Evolutionary conservation across 192 early-diverging fungal species (phyloP), one percentile per base, ranked within the genome.

Genomic region (Dissophora ornata): DNA sequence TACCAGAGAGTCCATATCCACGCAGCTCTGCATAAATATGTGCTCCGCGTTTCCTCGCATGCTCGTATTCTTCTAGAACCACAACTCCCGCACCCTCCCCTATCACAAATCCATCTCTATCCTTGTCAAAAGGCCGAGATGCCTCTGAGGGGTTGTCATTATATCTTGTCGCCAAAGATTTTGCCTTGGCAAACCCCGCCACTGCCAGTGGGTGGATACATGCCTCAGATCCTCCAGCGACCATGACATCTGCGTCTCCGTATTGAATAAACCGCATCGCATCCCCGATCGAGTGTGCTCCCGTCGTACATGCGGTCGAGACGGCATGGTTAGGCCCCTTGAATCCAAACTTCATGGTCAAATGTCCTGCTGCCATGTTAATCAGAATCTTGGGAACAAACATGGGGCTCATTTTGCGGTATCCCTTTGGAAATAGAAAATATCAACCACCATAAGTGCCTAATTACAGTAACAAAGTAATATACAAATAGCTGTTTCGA

Each of bases 221-320:
- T 1, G 96, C 87, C 75, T 98, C 97, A 2, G 93, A 80, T 11
- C 93, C 96, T 29, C 97, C 97, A 2, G 95, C 95, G 12, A 98
- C 79, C 92, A 98, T 96, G 6, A 98, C 95, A 79, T 97, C 94
- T 7, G 95, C 95, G 56, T 98, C 97, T 29, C 93, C 94, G 61
- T 84, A 94, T 45, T 89, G 85, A 67, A 98, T 98, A 68, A 96
- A 97, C 29, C 97, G 85, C 85, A 90, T 89, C 0, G 97, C 97
- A 62, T 98, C 97, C 24, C 96, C 97, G 29, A 98, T 89, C 0
- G 97, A 86, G 71, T 98, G 96, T 2, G 96, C 95, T 6, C 97
- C 97, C 5, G 97, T 97, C 2, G 97, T 94, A 65, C 97, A 98
- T 1, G 97, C 97, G 0, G 97, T 98, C 3, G 95, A 92, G 0